Conservation (phyloP, 192 early-diverging fungal species). For the Glomus cerebriforme region DNA sequence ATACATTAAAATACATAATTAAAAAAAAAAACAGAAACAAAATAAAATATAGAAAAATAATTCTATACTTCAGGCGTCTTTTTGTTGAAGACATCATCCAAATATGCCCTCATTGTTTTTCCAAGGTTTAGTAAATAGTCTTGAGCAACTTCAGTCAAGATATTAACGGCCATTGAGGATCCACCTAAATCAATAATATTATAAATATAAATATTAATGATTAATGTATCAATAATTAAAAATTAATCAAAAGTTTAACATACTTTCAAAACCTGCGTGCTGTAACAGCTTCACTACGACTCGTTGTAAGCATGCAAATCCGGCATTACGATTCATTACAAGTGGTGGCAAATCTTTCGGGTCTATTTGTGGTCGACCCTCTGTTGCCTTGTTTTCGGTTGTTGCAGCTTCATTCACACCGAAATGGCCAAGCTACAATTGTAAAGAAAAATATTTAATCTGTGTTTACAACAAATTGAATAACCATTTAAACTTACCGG, state of each 20-base stretch:
- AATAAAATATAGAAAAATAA: slow-evolving; percentile 11
- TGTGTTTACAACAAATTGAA: not conserved
- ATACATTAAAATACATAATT: not conserved
- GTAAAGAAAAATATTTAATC: not conserved
- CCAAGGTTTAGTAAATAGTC: slow-evolving; percentile 87
- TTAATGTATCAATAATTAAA: slow-evolving; percentile 35
- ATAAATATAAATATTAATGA: not conserved
- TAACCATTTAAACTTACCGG: not conserved
- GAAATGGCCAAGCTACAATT: slow-evolving; percentile 8
- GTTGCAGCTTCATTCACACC: slow-evolving; percentile 4
- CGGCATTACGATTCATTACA: slow-evolving; percentile 56
- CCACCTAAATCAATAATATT: not conserved
- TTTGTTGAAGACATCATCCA: slow-evolving; percentile 68
- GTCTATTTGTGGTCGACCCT: slow-evolving; percentile 10
- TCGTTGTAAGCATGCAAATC: slow-evolving; percentile 63
- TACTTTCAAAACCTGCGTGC: slow-evolving; percentile 90
- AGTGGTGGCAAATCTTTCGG: slow-evolving; percentile 50
- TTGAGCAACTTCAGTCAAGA: slow-evolving; percentile 75
- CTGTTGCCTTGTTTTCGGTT: slow-evolving; percentile 27
- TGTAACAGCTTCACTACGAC: slow-evolving; percentile 67
- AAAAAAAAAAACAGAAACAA: slow-evolving; percentile 7
- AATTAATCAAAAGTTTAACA: not conserved
- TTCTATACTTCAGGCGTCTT: slow-evolving; percentile 74
- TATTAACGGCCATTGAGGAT: slow-evolving; percentile 55
- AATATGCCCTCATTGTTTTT: slow-evolving; percentile 74